A percentile compares a stretch with the other conserved stretches of the same genome.
Conservation (phyloP, 2,329 filamentous ascomycete species). For the Fusarium denticulatum region DNA sequence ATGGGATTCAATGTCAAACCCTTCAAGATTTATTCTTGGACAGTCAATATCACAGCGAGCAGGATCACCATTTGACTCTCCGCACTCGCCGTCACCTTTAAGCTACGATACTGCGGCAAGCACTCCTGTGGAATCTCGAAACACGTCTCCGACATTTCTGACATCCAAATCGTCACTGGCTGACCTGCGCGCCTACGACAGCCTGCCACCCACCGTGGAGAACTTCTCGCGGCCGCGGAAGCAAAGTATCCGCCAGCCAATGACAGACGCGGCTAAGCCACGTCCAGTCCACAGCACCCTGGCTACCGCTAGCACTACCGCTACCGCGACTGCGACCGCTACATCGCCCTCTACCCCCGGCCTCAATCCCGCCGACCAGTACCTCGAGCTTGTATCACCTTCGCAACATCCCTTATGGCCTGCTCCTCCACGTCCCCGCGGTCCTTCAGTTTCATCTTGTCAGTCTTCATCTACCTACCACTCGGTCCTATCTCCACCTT, state of each 20-base stretch:
- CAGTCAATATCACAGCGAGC: conserved; percentile 34
- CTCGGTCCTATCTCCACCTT: conserved; percentile 52
- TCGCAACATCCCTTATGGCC: conserved; percentile 53
- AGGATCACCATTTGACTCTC: conserved; percentile 41
- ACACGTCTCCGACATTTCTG: conserved; percentile 46
- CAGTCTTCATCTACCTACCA: conserved; percentile 56
- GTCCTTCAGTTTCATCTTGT: conserved; percentile 59
- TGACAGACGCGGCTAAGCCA: conserved; percentile 48
- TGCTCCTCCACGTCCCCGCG: conserved; percentile 52
- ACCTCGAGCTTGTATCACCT: conserved; percentile 44
- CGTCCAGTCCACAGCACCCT: conserved; percentile 37
- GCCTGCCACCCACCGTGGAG: conserved; percentile 55
- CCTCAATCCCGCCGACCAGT: conserved; percentile 44
- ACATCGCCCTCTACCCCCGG: conserved; percentile 31
- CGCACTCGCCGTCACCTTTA: conserved; percentile 41
- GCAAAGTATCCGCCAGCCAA: conserved; percentile 59
- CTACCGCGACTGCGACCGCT: neutral
- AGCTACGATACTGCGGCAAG: conserved; percentile 38
- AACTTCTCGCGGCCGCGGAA: conserved; percentile 71
- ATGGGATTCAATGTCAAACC: conserved; percentile 56
- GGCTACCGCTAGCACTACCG: conserved; percentile 23
- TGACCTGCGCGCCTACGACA: conserved; percentile 50
- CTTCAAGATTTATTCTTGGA: conserved; percentile 43
- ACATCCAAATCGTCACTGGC: conserved; percentile 46
- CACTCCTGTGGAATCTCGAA: conserved; percentile 40